These are phyloP conservation scores for Paramecium tetraurelia DNA, from an alignment of 73 alveolate genomes.

Conservation along the genomic window DNA sequence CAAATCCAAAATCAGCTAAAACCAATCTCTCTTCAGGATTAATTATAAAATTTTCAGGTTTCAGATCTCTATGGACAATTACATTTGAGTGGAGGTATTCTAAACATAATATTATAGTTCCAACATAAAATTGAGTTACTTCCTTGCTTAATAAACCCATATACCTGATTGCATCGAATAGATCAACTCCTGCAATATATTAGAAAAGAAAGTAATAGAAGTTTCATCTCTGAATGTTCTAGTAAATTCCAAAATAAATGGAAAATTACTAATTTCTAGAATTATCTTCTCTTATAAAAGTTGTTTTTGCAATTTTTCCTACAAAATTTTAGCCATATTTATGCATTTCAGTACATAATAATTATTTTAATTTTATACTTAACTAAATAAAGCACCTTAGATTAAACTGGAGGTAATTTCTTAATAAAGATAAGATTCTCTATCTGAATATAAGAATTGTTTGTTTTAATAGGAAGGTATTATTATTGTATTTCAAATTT, in stretches of 20 bases:
- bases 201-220: conserved; percentile 72
- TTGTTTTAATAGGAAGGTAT: conserved; percentile 47
- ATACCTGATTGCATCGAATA: conserved; percentile 77
- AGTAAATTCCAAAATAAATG: conserved; percentile 69
- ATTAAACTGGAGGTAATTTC: conserved; percentile 67
- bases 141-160: conserved; percentile 69
- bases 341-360: conserved; percentile 69
- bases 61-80: conserved; percentile 74
- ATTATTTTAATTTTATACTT: conserved; percentile 62
- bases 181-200: conserved; percentile 75
- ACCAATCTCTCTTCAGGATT: conserved; percentile 69
- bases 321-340: conserved; percentile 61
- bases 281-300: conserved; percentile 65
- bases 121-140: conserved; percentile 69
- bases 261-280: conserved; percentile 69
- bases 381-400: conserved; percentile 70
- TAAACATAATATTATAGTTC: conserved; percentile 66
- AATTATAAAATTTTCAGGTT: conserved; percentile 82
- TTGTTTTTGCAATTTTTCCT: no score
- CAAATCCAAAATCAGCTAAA: conserved; percentile 79
- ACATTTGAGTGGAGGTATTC: conserved; percentile 79
- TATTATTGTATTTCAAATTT: conserved; percentile 41
- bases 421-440: conserved; percentile 65
- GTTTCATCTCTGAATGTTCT: conserved; percentile 77
- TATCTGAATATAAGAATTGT: conserved; percentile 34